phyloP scores from a whole-genome alignment of 2,329 filamentous ascomycete species.

The Fusarium sp. region DNA sequence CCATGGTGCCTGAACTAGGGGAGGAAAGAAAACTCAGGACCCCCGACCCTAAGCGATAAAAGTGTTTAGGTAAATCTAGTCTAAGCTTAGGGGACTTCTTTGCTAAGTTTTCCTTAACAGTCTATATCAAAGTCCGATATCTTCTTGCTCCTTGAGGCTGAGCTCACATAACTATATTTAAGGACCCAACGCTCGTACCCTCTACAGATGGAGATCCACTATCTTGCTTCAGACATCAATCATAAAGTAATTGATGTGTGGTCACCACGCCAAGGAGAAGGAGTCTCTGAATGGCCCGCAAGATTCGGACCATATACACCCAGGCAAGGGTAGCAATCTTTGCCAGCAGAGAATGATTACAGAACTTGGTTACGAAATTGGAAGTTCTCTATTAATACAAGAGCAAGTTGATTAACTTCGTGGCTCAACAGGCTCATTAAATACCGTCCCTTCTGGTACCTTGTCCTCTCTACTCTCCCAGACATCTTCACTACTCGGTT shows the following conservation, averaged over 20 bases:
- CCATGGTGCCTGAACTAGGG: neutral
- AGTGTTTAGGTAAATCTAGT: neutral
- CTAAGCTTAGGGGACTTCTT: neutral
- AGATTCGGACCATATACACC: neutral
- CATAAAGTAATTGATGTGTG: neutral
- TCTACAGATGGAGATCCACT: neutral
- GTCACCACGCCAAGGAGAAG: no score
- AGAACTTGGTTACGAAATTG: neutral
- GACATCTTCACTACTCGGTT: slow-evolving; percentile 84
- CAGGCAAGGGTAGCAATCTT: neutral
- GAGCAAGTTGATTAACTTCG: neutral
- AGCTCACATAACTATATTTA: neutral
- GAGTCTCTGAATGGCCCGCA: neutral
- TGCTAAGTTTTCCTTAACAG: neutral
- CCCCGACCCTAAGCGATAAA: neutral
- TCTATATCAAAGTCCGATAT: neutral
- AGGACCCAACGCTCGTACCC: no score
- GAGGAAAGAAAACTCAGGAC: neutral
- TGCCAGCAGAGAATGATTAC: neutral
- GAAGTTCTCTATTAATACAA: neutral
- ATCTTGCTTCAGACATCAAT: neutral
- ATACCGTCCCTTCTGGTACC: slow-evolving; percentile 59
- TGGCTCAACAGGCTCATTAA: slow-evolving; percentile 51
- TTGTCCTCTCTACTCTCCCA: slow-evolving; percentile 78
- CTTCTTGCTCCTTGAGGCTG: neutral